Percentiles rank a stretch among this genome's conserved stretches.
Evolutionary conservation across 805 yeast genomes (phyloP).

Genomic region (Ogataea kodamae): DNA sequence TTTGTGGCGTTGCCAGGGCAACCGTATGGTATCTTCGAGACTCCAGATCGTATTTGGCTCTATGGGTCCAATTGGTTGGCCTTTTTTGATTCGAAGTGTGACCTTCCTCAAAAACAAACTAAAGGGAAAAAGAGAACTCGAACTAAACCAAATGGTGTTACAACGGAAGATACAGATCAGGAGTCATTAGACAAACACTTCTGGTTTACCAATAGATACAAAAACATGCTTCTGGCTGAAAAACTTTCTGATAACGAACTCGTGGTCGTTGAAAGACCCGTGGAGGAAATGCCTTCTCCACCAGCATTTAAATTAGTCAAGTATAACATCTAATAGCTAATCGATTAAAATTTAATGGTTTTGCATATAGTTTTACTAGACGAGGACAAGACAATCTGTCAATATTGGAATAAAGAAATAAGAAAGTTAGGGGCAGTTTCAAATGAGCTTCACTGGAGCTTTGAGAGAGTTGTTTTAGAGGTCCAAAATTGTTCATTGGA

Average conservation of each 20-base stretch:
- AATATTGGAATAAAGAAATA: no score
- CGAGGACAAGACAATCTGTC: no score
- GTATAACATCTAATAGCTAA: constrained; percentile 41
- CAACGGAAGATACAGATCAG: constrained; percentile 5
- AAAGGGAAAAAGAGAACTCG: constrained; percentile 26
- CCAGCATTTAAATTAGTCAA: constrained; percentile 66
- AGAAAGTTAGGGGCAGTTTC: no score
- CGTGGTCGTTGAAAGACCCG: constrained; percentile 74
- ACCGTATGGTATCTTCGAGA: constrained; percentile 65
- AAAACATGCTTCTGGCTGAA: constrained; percentile 64
- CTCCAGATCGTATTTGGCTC: constrained; percentile 61
- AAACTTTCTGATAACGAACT: constrained; percentile 51
- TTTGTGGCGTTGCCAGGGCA: constrained; percentile 57
- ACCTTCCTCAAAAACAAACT: constrained; percentile 36
- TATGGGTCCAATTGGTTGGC: constrained; percentile 84
- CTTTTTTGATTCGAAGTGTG: constrained; percentile 60
- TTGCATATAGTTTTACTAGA: no score
- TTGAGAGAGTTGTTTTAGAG: no score
- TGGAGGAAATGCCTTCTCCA: constrained; percentile 47
- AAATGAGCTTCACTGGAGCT: no score
- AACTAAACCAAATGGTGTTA: constrained; percentile 30
- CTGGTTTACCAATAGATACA: constrained; percentile 74
- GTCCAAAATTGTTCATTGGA: no score
- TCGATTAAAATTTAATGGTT: no score
- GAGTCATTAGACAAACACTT: constrained; percentile 43